These are phyloP conservation scores for Backusella macrospora DNA, from an alignment of 192 early-diverging fungal species.

Conservation along the genomic window DNA sequence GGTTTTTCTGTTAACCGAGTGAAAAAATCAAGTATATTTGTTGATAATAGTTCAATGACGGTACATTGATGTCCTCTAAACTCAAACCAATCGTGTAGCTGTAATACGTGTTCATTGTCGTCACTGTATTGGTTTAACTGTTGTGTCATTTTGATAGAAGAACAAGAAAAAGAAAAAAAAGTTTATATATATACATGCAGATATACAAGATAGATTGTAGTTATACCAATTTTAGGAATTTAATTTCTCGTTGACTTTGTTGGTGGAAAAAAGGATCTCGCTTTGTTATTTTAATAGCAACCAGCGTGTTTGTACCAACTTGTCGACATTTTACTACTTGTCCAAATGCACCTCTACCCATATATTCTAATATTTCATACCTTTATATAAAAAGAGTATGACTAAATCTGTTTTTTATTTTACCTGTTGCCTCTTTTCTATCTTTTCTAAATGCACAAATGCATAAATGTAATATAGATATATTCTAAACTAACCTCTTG, in stretches of 20 bases:
- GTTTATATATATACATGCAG: neutral
- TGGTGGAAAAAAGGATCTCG: conserved; percentile 94
- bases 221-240: conserved; percentile 80
- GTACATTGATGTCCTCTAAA: conserved; percentile 91
- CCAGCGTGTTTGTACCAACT: conserved; percentile 81
- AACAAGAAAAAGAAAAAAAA: neutral
- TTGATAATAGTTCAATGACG: conserved; percentile 92
- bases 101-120: conserved; percentile 83
- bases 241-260: conserved; percentile 93
- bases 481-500: conserved; percentile 57
- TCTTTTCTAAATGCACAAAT: no score
- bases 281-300: conserved; percentile 98
- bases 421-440: no score
- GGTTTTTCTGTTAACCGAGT: conserved; percentile 45
- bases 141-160: neutral
- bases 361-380: conserved; percentile 87
- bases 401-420: neutral
- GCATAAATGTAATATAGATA: no score
- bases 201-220: neutral
- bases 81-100: conserved; percentile 89
- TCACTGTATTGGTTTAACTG: conserved; percentile 21
- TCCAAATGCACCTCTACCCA: conserved; percentile 98
- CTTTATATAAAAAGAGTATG: conserved; percentile 35
- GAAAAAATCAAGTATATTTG: conserved; percentile 84
- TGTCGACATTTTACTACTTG: conserved; percentile 97